Evolutionary conservation across 2,329 filamentous ascomycete genomes (phyloP).

Genomic region (Lachnellula subtilissima): DNA sequence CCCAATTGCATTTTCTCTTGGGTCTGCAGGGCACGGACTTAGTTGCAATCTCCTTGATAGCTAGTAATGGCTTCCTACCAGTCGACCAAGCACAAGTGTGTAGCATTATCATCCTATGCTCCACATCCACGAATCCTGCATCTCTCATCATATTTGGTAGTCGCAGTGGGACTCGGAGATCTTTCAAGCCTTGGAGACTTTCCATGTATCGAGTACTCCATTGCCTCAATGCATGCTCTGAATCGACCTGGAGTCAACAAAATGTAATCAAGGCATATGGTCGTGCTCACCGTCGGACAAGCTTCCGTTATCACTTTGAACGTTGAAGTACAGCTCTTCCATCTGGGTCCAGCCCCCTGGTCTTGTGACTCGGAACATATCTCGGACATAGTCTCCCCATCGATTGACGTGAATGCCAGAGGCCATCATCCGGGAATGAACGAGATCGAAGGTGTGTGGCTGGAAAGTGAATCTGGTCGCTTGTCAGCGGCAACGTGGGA

Average conservation of each 20-base stretch:
- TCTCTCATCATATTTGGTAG: constrained; percentile 37
- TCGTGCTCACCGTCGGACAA: constrained; percentile 53
- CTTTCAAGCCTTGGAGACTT: constrained; percentile 58
- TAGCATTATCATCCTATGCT: constrained; percentile 59
- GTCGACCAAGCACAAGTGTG: constrained; percentile 67
- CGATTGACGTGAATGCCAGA: constrained; percentile 39
- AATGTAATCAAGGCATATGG: background rate
- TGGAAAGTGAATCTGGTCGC: constrained; percentile 58
- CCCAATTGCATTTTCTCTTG: constrained; percentile 50
- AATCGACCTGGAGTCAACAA: constrained; percentile 7
- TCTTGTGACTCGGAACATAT: constrained; percentile 67
- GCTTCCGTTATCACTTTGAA: constrained; percentile 81
- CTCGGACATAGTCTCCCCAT: constrained; percentile 72
- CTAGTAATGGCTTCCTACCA: constrained; percentile 42
- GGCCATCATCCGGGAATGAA: constrained; percentile 53
- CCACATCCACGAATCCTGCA: constrained; percentile 63
- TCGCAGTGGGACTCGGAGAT: constrained; percentile 59
- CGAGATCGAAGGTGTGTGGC: constrained; percentile 70
- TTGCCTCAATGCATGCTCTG: constrained; percentile 58
- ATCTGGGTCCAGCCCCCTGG: constrained; percentile 83
- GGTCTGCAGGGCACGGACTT: constrained; percentile 34
- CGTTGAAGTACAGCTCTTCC: constrained; percentile 80
- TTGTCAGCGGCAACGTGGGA: background rate
- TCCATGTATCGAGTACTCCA: constrained; percentile 65
- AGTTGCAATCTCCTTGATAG: background rate